Evolutionary conservation across 805 yeast genomes (phyloP).

Genomic region (Yamadazyma tumulicola): DNA sequence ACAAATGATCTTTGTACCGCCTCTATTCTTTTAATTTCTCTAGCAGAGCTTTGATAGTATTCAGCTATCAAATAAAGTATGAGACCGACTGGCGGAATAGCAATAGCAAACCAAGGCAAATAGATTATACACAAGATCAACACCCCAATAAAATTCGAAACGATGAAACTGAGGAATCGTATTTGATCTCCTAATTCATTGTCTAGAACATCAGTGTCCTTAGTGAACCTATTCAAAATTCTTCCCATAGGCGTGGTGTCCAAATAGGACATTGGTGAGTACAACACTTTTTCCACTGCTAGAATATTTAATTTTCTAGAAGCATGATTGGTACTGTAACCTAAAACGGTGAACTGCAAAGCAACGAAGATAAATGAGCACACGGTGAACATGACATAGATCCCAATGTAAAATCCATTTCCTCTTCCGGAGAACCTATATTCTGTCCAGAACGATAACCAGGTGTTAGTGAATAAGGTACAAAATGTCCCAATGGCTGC

Average conservation of each 20-base stretch:
- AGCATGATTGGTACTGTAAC: constrained; percentile 47
- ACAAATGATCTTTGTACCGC: constrained; percentile 39
- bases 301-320: constrained; percentile 55
- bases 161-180: constrained; percentile 54
- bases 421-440: constrained; percentile 45
- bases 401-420: constrained; percentile 66
- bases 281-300: constrained; percentile 59
- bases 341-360: constrained; percentile 43
- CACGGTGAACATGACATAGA: constrained; percentile 61
- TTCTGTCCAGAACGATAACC: constrained; percentile 83
- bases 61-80: constrained; percentile 26
- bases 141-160: constrained; percentile 57
- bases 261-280: constrained; percentile 78
- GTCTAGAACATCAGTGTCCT: constrained; percentile 82
- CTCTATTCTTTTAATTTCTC: constrained; percentile 39
- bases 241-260: constrained; percentile 89
- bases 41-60: constrained; percentile 34
- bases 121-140: constrained; percentile 32
- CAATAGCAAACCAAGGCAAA: constrained; percentile 40
- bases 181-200: constrained; percentile 72
- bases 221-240: constrained; percentile 79
- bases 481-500: constrained; percentile 41
- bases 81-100: constrained; percentile 28
- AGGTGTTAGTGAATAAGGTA: constrained; percentile 60
- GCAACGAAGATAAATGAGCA: constrained; percentile 44